Percentiles rank a stretch among this genome's conserved stretches.
phyloP scores from a whole-genome alignment of 306 rosid genomes.

The Clitoria ternatea region DNA sequence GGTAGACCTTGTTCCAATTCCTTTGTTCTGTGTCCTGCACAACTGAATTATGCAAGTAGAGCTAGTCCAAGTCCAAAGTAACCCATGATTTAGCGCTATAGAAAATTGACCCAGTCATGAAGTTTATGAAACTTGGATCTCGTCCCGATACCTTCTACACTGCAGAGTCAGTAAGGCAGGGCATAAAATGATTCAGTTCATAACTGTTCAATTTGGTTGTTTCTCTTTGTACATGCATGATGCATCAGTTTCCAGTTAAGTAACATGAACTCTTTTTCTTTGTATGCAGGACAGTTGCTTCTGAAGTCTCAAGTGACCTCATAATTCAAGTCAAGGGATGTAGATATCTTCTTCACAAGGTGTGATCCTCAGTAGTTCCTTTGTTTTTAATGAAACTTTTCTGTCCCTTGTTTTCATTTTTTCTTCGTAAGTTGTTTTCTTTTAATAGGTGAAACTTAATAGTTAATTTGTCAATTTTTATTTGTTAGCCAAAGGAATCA shows the following conservation, averaged over 20 bases:
- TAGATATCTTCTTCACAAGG: conserved; percentile 94
- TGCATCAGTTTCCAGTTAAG: neutral
- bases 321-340: conserved; percentile 83
- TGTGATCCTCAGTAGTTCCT: too few species aligned
- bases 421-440: too few species aligned
- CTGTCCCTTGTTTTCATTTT: too few species aligned
- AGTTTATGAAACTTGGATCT: conserved; percentile 98
- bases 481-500: too few species aligned
- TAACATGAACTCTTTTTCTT: conserved; percentile 4
- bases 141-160: conserved; percentile 85
- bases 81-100: conserved; percentile 28
- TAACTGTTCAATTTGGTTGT: neutral
- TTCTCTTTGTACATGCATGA: neutral
- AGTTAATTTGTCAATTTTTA: too few species aligned
- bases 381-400: too few species aligned
- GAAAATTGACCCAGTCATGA: conserved; percentile 49
- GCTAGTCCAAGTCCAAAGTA: conserved; percentile 37
- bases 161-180: conserved; percentile 70
- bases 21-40: conserved; percentile 19
- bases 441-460: too few species aligned
- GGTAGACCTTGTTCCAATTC: conserved; percentile 23
- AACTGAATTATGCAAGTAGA: conserved; percentile 19
- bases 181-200: neutral
- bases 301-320: conserved; percentile 90
- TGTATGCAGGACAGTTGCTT: conserved; percentile 70